Conservation (phyloP, 1,284 basidiomycete genomes). For the Ustilago hordei region DNA sequence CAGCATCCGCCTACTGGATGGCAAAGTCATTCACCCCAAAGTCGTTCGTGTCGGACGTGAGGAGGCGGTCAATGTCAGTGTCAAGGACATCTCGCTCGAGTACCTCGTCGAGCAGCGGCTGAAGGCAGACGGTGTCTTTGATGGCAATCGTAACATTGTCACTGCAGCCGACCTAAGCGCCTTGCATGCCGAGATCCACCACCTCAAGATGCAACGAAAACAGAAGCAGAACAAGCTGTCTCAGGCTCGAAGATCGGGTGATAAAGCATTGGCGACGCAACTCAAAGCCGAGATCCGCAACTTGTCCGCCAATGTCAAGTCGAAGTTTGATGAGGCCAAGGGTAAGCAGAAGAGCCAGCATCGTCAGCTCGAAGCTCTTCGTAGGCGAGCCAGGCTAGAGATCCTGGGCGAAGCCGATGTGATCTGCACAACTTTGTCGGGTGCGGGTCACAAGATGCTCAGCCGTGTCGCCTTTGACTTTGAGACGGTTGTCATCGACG, state of each 20-base stretch:
- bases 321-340: constrained; percentile 60
- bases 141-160: constrained; percentile 25
- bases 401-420: constrained; percentile 78
- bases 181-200: constrained; percentile 47
- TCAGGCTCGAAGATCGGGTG: constrained; percentile 30
- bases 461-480: constrained; percentile 81
- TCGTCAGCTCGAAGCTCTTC: constrained; percentile 59
- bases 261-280: constrained; percentile 32
- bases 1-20: constrained; percentile 77
- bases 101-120: constrained; percentile 55
- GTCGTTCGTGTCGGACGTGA: constrained; percentile 90
- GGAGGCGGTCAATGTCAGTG: constrained; percentile 81
- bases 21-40: constrained; percentile 76
- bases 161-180: constrained; percentile 32
- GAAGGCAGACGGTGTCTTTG: constrained; percentile 22
- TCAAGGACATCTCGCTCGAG: constrained; percentile 89
- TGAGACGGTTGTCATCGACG: constrained; percentile 96
- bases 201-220: constrained; percentile 54
- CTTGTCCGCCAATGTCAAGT: constrained; percentile 49
- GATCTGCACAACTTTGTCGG: constrained; percentile 91
- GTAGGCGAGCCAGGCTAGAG: constrained; percentile 46
- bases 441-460: constrained; percentile 85
- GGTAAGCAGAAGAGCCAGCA: constrained; percentile 56
- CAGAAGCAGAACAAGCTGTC: constrained; percentile 56
- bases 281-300: constrained; percentile 55